A percentile compares a stretch with the other conserved stretches of the same genome.
These are phyloP conservation scores for Orbilia brochopaga DNA, from an alignment of 2,329 filamentous ascomycete genomes.

Conservation along the genomic window DNA sequence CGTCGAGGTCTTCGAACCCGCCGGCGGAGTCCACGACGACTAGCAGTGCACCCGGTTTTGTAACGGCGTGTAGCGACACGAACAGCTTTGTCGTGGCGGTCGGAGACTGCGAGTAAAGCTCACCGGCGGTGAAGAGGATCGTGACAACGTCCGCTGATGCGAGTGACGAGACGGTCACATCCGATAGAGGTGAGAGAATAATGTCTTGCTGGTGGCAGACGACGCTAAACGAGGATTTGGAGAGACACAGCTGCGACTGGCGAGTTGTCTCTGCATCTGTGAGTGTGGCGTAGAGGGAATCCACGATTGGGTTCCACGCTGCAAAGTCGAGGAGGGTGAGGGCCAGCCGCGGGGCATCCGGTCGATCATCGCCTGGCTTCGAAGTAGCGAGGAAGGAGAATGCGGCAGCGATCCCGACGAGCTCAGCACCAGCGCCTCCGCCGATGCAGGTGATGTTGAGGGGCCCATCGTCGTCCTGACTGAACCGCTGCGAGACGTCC, in stretches of 20 bases:
- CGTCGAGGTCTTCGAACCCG: slow-evolving; percentile 48
- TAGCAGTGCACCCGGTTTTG: slow-evolving; percentile 38
- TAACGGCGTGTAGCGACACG: slow-evolving; percentile 62
- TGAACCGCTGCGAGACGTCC: slow-evolving; percentile 25
- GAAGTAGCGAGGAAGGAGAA: slow-evolving; percentile 22
- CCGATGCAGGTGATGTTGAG: slow-evolving; percentile 65
- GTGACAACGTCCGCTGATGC: slow-evolving; percentile 68
- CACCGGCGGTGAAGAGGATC: slow-evolving; percentile 92
- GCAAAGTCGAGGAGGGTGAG: slow-evolving; percentile 77
- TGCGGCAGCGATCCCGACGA: slow-evolving; percentile 52
- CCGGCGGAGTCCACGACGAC: slow-evolving; percentile 42
- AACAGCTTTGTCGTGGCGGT: slow-evolving; percentile 78
- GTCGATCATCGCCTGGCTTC: slow-evolving; percentile 4
- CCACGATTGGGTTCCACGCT: slow-evolving; percentile 72
- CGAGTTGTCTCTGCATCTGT: slow-evolving; percentile 60
- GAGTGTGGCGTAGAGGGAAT: slow-evolving; percentile 66
- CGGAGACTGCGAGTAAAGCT: slow-evolving; percentile 82
- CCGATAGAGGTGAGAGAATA: slow-evolving; percentile 58
- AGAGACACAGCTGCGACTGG: slow-evolving; percentile 63
- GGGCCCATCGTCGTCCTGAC: not conserved
- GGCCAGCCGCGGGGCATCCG: not conserved
- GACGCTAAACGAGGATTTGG: slow-evolving; percentile 58
- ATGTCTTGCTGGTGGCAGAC: slow-evolving; percentile 63
- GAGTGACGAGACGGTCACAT: slow-evolving; percentile 25
- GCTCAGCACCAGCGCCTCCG: slow-evolving; percentile 70